Conservation (phyloP, 1,139 yeast species). For the Suhomyces taliae region DNA sequence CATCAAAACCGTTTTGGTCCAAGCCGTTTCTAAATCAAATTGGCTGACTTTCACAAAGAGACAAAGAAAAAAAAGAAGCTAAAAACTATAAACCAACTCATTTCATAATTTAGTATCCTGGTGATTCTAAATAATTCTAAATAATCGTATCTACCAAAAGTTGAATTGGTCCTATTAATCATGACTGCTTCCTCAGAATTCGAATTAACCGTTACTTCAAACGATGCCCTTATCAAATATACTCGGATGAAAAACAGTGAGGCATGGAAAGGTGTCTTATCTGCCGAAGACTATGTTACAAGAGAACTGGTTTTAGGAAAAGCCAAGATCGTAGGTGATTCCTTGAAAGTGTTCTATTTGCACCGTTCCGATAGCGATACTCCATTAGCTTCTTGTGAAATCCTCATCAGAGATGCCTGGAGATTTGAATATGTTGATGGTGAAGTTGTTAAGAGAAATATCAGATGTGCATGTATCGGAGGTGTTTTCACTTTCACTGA, state of each 20-base stretch:
- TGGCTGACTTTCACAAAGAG: background rate
- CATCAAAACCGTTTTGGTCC: background rate
- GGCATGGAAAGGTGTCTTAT: slow-evolving; percentile 55
- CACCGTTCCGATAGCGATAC: slow-evolving; percentile 18
- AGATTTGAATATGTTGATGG: slow-evolving; percentile 21
- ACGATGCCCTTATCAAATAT: slow-evolving; percentile 38
- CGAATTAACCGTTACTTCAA: slow-evolving; percentile 13
- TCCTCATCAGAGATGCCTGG: slow-evolving; percentile 35
- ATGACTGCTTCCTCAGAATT: slow-evolving; percentile 10
- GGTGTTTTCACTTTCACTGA: slow-evolving; percentile 51
- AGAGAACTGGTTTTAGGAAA: slow-evolving; percentile 49
- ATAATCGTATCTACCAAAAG: too few species aligned
- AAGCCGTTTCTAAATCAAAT: background rate
- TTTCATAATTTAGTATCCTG: too few species aligned
- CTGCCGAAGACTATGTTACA: slow-evolving; percentile 47
- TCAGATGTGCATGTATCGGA: slow-evolving; percentile 23
- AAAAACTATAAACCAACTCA: too few species aligned
- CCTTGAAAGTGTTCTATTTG: slow-evolving; percentile 33
- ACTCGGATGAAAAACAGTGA: slow-evolving; percentile 50
- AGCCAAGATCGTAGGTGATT: slow-evolving; percentile 28
- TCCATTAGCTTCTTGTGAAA: slow-evolving; percentile 37
- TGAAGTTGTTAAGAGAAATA: slow-evolving; percentile 19
- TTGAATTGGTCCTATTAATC: background rate
- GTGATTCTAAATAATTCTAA: too few species aligned
- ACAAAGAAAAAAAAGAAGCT: too few species aligned